These are phyloP conservation scores for Fereydounia khargensis DNA, from an alignment of 1,284 basidiomycete species.

Conservation along the genomic window DNA sequence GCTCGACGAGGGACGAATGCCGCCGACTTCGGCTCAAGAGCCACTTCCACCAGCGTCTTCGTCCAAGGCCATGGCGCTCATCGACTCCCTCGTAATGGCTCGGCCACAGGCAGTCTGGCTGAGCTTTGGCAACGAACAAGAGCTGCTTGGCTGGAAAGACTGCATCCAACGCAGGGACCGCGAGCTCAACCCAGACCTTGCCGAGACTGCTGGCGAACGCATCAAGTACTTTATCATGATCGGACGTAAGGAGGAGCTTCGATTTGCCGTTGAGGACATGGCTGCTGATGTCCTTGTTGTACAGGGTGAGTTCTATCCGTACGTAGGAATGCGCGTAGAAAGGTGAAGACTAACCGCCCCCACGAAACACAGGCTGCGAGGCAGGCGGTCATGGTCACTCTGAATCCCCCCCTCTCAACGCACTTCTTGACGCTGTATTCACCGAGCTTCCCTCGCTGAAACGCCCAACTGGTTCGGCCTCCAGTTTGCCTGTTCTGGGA, in stretches of 20 bases:
- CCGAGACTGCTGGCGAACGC: constrained; percentile 8
- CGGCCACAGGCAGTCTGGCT: constrained; percentile 48
- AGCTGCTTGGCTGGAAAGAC: constrained; percentile 29
- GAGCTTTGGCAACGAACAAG: constrained; percentile 41
- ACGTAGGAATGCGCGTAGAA: too few relatives aligned
- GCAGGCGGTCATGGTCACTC: constrained; percentile 52
- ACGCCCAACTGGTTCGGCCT: constrained; percentile 9
- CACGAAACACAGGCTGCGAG: constrained; percentile 18
- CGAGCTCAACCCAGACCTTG: constrained; percentile 14
- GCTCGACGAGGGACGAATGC: constrained; percentile 24
- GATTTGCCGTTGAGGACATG: constrained; percentile 26
- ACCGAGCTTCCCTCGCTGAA: constrained; percentile 7
- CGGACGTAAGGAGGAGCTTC: constrained; percentile 33
- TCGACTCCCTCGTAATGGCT: constrained; percentile 30
- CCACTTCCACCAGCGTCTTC: background rate
- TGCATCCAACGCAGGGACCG: constrained; percentile 28
- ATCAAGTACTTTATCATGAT: constrained; percentile 44
- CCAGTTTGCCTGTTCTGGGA: constrained; percentile 29
- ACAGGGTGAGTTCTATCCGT: constrained; percentile 33
- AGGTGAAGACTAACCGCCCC: too few relatives aligned
- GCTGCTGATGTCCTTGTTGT: constrained; percentile 45
- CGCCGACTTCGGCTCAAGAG: background rate
- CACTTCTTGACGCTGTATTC: constrained; percentile 18
- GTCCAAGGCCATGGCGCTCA: constrained; percentile 5
- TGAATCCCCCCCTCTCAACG: constrained; percentile 38